These are phyloP conservation scores for Amaranthus cruentus DNA, from an alignment of 148 eudicot species.

Conservation along the genomic window DNA sequence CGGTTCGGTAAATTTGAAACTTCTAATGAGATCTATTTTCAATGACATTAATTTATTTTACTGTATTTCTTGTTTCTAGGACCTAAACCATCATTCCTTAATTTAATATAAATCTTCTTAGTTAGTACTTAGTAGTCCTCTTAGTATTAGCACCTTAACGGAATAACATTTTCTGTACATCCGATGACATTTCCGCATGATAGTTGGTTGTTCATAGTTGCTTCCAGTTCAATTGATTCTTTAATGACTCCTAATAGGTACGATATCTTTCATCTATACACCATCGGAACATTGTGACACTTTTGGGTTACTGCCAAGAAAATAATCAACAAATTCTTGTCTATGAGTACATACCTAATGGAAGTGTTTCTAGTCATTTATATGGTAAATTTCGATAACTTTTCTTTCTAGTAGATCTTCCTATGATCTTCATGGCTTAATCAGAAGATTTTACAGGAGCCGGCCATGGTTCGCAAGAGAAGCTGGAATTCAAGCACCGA, in stretches of 20 bases:
- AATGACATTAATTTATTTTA: background rate
- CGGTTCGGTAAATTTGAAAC: no score
- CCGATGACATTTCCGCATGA: background rate
- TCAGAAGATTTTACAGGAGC: slow-evolving; percentile 47
- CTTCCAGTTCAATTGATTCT: background rate
- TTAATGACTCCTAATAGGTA: slow-evolving; percentile 37
- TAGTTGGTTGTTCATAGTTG: background rate
- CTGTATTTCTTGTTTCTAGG: background rate
- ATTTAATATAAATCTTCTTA: background rate
- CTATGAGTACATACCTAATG: slow-evolving; percentile 93
- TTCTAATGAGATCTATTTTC: background rate
- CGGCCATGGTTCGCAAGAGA: slow-evolving; percentile 68
- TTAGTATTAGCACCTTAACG: background rate
- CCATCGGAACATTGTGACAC: slow-evolving; percentile 91
- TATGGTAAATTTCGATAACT: slow-evolving; percentile 50
- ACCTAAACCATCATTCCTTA: background rate
- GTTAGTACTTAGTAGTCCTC: background rate
- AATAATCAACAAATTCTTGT: slow-evolving; percentile 77
- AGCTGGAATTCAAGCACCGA: slow-evolving; percentile 97
- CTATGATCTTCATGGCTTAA: slow-evolving; percentile 12
- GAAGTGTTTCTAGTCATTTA: slow-evolving; percentile 92
- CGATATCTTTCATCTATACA: slow-evolving; percentile 88
- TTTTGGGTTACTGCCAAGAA: slow-evolving; percentile 92
- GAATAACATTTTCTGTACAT: background rate
- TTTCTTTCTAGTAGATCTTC: slow-evolving; percentile 4